These are phyloP conservation scores for Nothophaeocryptopus gaeumannii DNA, from an alignment of 2,329 filamentous ascomycete species.

Conservation along the genomic window DNA sequence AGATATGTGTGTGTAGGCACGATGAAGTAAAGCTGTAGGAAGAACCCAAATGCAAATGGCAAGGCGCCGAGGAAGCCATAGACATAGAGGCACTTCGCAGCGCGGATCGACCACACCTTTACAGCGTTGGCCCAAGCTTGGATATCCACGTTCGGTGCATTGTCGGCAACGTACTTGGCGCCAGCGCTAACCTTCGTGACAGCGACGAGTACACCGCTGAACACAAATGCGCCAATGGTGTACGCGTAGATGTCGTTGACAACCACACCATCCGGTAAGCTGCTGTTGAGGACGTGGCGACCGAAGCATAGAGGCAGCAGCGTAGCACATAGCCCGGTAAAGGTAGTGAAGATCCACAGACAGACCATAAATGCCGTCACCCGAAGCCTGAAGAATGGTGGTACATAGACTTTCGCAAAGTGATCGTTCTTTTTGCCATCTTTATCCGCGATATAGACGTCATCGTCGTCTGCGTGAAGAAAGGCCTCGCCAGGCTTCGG, in stretches of 20 bases:
- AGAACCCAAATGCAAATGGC: conserved; percentile 72
- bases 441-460: conserved; percentile 36
- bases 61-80: conserved; percentile 72
- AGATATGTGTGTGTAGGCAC: conserved; percentile 82
- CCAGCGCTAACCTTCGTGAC: conserved; percentile 22
- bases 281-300: conserved; percentile 68
- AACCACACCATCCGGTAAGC: conserved; percentile 68
- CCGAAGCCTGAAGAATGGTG: conserved; percentile 76
- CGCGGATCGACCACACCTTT: conserved; percentile 31
- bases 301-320: conserved; percentile 84
- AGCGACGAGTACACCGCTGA: conserved; percentile 67
- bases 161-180: conserved; percentile 15
- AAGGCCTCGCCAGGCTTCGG: conserved; percentile 82
- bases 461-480: conserved; percentile 66
- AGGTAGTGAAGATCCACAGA: conserved; percentile 90
- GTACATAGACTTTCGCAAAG: conserved; percentile 63
- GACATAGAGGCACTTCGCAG: conserved; percentile 66
- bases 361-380: conserved; percentile 82
- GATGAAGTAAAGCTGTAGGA: conserved; percentile 85
- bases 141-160: conserved; percentile 21
- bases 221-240: conserved; percentile 79
- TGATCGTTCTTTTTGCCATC: conserved; percentile 43
- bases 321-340: conserved; percentile 80
- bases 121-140: conserved; percentile 25
- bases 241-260: conserved; percentile 98